A percentile compares a stretch with the other conserved stretches of the same genome.
phyloP scores from a whole-genome alignment of 164 flowering plant genomes.

The Vitis labrusca region DNA sequence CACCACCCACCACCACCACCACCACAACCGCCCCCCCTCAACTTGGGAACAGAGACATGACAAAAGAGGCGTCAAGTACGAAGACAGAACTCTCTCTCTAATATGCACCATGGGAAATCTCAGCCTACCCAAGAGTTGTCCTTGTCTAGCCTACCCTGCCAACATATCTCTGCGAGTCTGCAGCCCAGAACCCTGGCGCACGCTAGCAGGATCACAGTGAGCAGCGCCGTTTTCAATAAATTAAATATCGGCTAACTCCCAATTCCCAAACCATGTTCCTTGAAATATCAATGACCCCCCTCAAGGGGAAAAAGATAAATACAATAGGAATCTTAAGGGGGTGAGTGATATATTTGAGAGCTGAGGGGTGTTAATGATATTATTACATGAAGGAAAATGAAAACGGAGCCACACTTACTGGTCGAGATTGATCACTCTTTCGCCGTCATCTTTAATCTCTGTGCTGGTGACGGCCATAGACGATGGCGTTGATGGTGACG shows the following conservation, averaged over 20 bases:
- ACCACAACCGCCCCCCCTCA: background rate
- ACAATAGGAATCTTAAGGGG: too few relatives aligned
- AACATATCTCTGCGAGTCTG: background rate
- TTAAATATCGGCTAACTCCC: background rate
- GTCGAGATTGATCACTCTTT: slow-evolving; percentile 60
- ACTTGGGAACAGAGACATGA: slow-evolving; percentile 16
- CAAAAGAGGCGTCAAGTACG: slow-evolving; percentile 10
- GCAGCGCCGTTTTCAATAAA: background rate
- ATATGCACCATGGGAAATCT: slow-evolving; percentile 10
- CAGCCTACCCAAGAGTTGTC: slow-evolving; percentile 11
- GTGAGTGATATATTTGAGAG: too few relatives aligned
- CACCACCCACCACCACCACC: background rate
- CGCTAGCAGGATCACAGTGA: background rate
- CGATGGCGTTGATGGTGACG: background rate
- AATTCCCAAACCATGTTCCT: background rate
- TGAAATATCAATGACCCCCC: background rate
- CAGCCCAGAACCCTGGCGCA: slow-evolving; percentile 1
- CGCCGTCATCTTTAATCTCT: slow-evolving; percentile 12
- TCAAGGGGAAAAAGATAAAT: too few relatives aligned
- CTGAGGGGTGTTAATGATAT: background rate
- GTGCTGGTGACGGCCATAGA: background rate
- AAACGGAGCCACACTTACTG: slow-evolving; percentile 46
- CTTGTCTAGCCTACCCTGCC: slow-evolving; percentile 8
- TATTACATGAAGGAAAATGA: background rate
- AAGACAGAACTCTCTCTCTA: background rate